Evolutionary conservation across 2,329 filamentous ascomycete genomes (phyloP).

Genomic region (Alternaria ethzedia): DNA sequence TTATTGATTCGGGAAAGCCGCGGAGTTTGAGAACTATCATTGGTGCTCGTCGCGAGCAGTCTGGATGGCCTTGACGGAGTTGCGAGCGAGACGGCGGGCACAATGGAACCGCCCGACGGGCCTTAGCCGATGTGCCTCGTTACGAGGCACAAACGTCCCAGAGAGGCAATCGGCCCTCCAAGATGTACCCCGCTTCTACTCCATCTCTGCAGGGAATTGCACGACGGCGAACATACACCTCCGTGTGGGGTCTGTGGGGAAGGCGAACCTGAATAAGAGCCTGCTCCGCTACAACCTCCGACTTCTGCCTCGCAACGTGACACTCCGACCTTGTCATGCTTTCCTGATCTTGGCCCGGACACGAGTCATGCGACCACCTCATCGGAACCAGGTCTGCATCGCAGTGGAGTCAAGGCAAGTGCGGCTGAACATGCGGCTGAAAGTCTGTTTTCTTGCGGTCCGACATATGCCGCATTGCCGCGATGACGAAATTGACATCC

Average conservation of each 20-base stretch:
- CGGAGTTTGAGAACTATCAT: slow-evolving; percentile 1
- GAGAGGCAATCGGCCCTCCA: not conserved
- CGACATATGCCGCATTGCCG: not conserved
- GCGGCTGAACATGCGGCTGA: not conserved
- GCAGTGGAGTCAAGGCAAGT: not conserved
- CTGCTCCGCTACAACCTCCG: not conserved
- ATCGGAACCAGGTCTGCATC: not conserved
- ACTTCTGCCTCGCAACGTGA: slow-evolving; percentile 8
- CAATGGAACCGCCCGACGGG: not conserved
- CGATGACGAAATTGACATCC: not conserved
- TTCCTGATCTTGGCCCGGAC: not conserved
- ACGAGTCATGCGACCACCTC: not conserved
- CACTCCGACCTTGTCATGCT: not conserved
- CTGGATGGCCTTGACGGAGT: not conserved
- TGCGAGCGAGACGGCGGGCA: not conserved
- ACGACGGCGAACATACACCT: not conserved
- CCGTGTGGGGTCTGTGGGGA: not conserved
- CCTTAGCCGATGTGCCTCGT: slow-evolving; percentile 18
- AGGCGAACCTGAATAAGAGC: not conserved
- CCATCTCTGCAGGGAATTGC: slow-evolving; percentile 5
- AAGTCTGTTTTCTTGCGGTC: not conserved
- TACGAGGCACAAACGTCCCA: slow-evolving; percentile 21
- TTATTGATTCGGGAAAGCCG: not conserved
- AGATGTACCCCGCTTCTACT: slow-evolving; percentile 19
- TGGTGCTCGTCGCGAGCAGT: slow-evolving; percentile 17